These are phyloP conservation scores for Russula compacta DNA, from an alignment of 768 basidiomycete genomes.

Conservation along the genomic window DNA sequence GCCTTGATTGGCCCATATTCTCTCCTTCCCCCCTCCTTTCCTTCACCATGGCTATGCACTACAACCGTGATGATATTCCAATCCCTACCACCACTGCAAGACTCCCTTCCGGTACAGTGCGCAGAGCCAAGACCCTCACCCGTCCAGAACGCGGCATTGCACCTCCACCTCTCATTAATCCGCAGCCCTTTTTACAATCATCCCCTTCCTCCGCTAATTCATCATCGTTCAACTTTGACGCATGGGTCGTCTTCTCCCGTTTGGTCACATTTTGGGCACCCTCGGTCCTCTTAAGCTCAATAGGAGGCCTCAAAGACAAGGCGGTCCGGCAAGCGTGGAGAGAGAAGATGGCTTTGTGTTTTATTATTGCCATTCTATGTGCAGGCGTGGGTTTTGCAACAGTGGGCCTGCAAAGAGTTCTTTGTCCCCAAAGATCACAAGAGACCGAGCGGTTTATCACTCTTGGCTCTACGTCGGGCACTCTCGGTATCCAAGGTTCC, in stretches of 20 bases:
- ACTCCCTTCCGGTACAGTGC: slow-evolving; percentile 45
- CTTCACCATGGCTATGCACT: slow-evolving; percentile 11
- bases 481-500: slow-evolving; percentile 68
- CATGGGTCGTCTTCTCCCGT: slow-evolving; percentile 78
- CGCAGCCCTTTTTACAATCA: slow-evolving; percentile 41
- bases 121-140: slow-evolving; percentile 91
- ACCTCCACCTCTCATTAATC: slow-evolving; percentile 89
- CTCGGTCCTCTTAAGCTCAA: slow-evolving; percentile 54
- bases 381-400: slow-evolving; percentile 82
- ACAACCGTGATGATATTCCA: slow-evolving; percentile 15
- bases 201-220: slow-evolving; percentile 32
- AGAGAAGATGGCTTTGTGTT: slow-evolving; percentile 91
- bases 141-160: slow-evolving; percentile 92
- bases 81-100: slow-evolving; percentile 16
- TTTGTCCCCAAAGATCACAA: slow-evolving; percentile 60
- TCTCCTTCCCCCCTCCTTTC: slow-evolving; percentile 11
- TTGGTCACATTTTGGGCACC: slow-evolving; percentile 91
- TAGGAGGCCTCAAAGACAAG: slow-evolving; percentile 77
- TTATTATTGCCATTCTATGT: slow-evolving; percentile 75
- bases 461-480: slow-evolving; percentile 49
- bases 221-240: slow-evolving; percentile 34
- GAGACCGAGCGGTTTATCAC: slow-evolving; percentile 37
- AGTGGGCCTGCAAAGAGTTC: slow-evolving; percentile 85
- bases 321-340: slow-evolving; percentile 86
- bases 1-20: slow-evolving; percentile 17